phyloP scores from a whole-genome alignment of 345 rosid genomes.

The Hibiscus syriacus region DNA sequence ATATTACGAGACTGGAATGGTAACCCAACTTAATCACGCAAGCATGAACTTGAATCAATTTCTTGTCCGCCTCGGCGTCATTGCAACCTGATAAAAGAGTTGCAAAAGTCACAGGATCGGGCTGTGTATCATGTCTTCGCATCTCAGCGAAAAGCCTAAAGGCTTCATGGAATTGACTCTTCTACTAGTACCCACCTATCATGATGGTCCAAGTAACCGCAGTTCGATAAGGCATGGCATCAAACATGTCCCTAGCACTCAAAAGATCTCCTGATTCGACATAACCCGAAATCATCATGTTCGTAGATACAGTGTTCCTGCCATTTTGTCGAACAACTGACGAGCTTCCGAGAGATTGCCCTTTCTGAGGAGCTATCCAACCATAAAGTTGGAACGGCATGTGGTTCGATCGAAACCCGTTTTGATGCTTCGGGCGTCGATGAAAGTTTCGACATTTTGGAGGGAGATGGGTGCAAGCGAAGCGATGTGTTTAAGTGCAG shows the following conservation, averaged over 20 bases:
- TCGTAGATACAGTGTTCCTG: constrained; percentile 55
- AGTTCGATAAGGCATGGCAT: constrained; percentile 44
- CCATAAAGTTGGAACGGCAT: constrained; percentile 49
- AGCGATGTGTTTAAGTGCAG: constrained; percentile 16
- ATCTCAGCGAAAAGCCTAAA: too few relatives aligned
- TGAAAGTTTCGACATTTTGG: constrained; percentile 13
- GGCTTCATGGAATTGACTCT: constrained; percentile 37
- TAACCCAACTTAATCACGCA: constrained; percentile 46
- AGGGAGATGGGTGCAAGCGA: constrained; percentile 6
- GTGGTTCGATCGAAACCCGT: constrained; percentile 67
- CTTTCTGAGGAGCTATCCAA: constrained; percentile 19
- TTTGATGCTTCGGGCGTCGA: constrained; percentile 69
- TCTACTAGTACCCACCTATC: constrained; percentile 56
- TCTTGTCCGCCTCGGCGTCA: constrained; percentile 19
- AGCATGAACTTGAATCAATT: constrained; percentile 56
- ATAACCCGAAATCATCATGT: too few relatives aligned
- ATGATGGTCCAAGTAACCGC: constrained; percentile 77
- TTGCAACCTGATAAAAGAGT: constrained; percentile 60
- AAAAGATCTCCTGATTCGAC: constrained; percentile 43
- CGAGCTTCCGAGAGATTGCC: constrained; percentile 54
- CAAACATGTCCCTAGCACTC: constrained; percentile 51
- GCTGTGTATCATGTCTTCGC: too few relatives aligned
- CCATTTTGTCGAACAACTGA: constrained; percentile 69
- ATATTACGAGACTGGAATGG: constrained; percentile 29
- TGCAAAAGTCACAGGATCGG: constrained; percentile 63